Evolutionary conservation across 1,284 basidiomycete species (phyloP), one percentile per base, ranked within the genome.

Genomic region (Ustilago trichophora): DNA sequence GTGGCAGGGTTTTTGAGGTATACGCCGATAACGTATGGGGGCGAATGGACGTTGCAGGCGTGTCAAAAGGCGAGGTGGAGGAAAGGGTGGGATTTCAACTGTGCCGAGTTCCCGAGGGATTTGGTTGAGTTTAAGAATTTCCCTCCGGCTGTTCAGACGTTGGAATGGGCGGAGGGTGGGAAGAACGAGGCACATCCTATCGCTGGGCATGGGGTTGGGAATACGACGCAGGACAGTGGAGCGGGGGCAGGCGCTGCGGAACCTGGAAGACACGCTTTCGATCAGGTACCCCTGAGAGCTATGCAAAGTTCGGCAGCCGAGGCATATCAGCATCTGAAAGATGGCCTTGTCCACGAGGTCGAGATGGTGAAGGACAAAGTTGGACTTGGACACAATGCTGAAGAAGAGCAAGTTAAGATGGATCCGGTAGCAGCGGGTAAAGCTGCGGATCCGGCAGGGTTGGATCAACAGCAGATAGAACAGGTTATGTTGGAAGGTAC

Each of bases 11-110:
- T 89, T 83, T 84, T 85, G 40, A 86, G 90, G 77, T 91, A 93
- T 79, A 90, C 89, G 65, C 90, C 95, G 0, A 82, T 98, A 42
- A 85, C 87, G 0, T 98, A 98, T 81, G 96, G 92, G 0, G 86
- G 83, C 16, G 85, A 87, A 0, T 98, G 96, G 96, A 98, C 93
- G 25, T 89, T 86, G 82, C 79, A 78, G 11, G 86, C 90, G 60
- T 98, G 95, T 78, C 83, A 87, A 59, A 85, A 84, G 38, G 89
- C 93, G 6, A 88, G 89, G 77, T 93, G 92, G 91, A 76, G 93
- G 50, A 91, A 89, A 83, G 90, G 88, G 2, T 98, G 96, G 95
- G 96, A 99, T 82, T 98, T 98, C 80, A 87, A 88, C 52, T 98
- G 94, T 88, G 90, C 77, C 35, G 73, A 77, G 19, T 80, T 72